Evolutionary conservation across 108 stramenopile species (phyloP).

Genomic region (Cylindrotheca closterium): DNA sequence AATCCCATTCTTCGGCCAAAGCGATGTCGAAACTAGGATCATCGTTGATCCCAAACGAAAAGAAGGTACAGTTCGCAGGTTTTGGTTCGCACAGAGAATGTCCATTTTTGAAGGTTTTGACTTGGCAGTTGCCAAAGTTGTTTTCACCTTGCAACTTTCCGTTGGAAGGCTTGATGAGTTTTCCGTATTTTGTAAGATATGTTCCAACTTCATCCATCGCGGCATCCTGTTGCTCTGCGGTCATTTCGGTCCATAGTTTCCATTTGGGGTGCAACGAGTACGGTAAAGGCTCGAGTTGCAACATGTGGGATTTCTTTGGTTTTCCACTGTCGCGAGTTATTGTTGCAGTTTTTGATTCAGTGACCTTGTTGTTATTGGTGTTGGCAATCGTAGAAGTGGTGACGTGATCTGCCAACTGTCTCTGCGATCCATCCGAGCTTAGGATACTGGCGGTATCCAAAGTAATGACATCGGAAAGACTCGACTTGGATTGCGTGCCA

Average conservation of each 20-base stretch:
- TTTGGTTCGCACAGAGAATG: constrained; percentile 52
- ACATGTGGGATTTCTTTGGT: constrained; percentile 4
- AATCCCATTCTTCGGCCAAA: constrained; percentile 50
- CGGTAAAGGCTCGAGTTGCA: constrained; percentile 1
- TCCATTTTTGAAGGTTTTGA: constrained; percentile 18
- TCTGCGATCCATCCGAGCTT: too few relatives aligned
- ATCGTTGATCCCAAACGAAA: constrained; percentile 65
- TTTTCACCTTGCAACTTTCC: constrained; percentile 4
- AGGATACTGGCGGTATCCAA: too few relatives aligned
- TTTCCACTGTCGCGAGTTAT: too few relatives aligned
- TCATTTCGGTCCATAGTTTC: constrained; percentile 62
- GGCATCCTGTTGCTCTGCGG: constrained; percentile 28
- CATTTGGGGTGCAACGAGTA: constrained; percentile 27
- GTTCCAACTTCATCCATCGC: constrained; percentile 27
- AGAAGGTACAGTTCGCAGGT: constrained; percentile 44
- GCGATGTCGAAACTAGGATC: constrained; percentile 53
- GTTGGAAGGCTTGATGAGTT: constrained; percentile 17
- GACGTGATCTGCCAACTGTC: too few relatives aligned
- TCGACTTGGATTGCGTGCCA: too few relatives aligned
- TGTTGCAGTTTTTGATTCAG: too few relatives aligned
- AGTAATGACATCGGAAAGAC: too few relatives aligned
- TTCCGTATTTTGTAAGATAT: constrained; percentile 42
- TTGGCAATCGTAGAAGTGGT: too few relatives aligned
- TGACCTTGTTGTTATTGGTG: too few relatives aligned
- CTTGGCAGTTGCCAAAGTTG: constrained; percentile 16